Evolutionary conservation across 2,329 filamentous ascomycete species (phyloP).

Genomic region (Pseudocercospora pini-densiflorae): DNA sequence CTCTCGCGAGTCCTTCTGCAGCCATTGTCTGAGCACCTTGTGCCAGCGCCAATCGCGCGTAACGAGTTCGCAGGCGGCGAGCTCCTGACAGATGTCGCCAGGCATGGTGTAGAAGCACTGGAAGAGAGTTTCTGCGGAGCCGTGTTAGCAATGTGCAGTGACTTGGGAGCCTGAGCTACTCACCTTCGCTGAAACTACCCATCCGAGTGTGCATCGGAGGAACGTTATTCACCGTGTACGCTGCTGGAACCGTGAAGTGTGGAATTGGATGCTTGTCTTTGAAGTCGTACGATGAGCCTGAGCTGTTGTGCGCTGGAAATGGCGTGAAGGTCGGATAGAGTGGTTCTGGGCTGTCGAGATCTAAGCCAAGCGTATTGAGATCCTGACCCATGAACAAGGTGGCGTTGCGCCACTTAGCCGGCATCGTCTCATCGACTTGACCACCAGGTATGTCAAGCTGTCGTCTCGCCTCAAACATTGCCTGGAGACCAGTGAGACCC

Average conservation of each 20-base stretch:
- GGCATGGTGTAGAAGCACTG: conserved; percentile 73
- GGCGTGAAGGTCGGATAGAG: conserved; percentile 68
- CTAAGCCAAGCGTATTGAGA: conserved; percentile 65
- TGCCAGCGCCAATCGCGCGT: conserved; percentile 60
- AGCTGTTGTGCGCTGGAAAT: conserved; percentile 55
- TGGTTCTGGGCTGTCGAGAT: conserved; percentile 59
- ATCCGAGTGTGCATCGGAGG: conserved; percentile 57
- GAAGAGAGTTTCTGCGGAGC: conserved; percentile 66
- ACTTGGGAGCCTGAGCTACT: conserved; percentile 3
- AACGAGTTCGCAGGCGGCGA: conserved; percentile 65
- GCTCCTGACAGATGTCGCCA: conserved; percentile 67
- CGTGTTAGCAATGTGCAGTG: conserved; percentile 15
- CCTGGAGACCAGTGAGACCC: conserved; percentile 63
- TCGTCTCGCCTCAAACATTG: conserved; percentile 47
- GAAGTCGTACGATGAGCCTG: conserved; percentile 48
- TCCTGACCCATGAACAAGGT: conserved; percentile 65
- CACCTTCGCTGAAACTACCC: conserved; percentile 42
- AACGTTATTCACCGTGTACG: conserved; percentile 70
- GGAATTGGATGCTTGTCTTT: conserved; percentile 58
- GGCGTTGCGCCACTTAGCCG: conserved; percentile 33
- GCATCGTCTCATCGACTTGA: conserved; percentile 37
- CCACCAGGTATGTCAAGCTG: conserved; percentile 31
- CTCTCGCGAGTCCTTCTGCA: conserved; percentile 58
- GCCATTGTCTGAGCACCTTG: conserved; percentile 58
- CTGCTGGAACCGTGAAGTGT: conserved; percentile 65